Conservation (phyloP, 805 yeast species). For the Wickerhamomyces ciferrii region DNA sequence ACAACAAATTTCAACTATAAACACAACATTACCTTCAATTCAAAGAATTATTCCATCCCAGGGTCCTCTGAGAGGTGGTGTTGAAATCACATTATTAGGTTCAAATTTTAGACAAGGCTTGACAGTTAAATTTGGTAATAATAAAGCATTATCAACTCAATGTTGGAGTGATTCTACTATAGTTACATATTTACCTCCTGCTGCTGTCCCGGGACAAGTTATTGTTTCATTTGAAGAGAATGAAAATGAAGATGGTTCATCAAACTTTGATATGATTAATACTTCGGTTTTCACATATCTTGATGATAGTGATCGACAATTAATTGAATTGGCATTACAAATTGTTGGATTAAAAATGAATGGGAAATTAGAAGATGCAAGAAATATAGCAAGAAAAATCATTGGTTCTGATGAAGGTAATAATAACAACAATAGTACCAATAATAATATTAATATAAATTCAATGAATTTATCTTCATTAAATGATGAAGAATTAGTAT, state of each 20-base stretch:
- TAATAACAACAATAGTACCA: constrained; percentile 8
- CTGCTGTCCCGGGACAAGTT: constrained; percentile 85
- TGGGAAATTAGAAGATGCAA: constrained; percentile 91
- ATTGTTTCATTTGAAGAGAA: constrained; percentile 68
- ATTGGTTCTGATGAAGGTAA: constrained; percentile 50
- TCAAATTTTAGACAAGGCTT: constrained; percentile 80
- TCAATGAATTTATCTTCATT: not conserved
- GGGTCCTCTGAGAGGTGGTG: constrained; percentile 95
- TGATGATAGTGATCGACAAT: constrained; percentile 92
- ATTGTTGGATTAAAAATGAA: constrained; percentile 97
- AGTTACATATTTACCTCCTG: constrained; percentile 91
- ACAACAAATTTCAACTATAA: too few species aligned
- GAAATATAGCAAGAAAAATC: constrained; percentile 86
- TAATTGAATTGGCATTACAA: constrained; percentile 91
- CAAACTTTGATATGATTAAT: constrained; percentile 11
- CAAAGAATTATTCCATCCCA: constrained; percentile 91
- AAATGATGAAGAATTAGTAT: constrained; percentile 33
- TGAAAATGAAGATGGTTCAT: constrained; percentile 27
- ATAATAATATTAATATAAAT: constrained; percentile 2
- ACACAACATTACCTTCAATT: constrained; percentile 27
- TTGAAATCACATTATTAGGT: constrained; percentile 89
- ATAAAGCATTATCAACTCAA: constrained; percentile 76
- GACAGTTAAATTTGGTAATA: constrained; percentile 80
- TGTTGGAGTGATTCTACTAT: constrained; percentile 96
- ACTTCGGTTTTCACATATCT: constrained; percentile 73